phyloP scores from a whole-genome alignment of 257 asterid genomes.

The Leptodermis oblonga region DNA sequence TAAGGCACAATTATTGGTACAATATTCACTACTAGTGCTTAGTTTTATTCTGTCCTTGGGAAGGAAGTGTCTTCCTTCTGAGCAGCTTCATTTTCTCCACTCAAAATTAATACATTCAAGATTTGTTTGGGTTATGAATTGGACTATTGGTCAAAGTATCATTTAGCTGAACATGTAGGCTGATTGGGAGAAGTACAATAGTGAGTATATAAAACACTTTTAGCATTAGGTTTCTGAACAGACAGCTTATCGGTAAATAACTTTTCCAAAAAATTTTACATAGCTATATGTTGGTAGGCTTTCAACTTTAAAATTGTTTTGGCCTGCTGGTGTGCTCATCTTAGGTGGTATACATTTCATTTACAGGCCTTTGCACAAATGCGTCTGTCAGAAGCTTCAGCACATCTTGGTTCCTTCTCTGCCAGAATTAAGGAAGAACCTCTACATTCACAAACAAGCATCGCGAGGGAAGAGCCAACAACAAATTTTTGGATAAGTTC shows the following conservation, averaged over 20 bases:
- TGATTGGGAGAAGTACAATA: not conserved
- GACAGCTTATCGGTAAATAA: not conserved
- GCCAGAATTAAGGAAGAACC: constrained; percentile 86
- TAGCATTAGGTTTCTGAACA: not conserved
- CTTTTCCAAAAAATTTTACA: not conserved
- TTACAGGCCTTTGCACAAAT: constrained; percentile 92
- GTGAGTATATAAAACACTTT: not conserved
- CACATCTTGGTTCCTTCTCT: constrained; percentile 91
- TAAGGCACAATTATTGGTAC: not conserved
- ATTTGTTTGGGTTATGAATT: not conserved
- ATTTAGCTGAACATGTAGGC: not conserved
- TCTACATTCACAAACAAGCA: constrained; percentile 34
- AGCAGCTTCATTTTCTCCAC: not conserved
- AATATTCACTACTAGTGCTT: not conserved
- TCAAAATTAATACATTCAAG: not conserved
- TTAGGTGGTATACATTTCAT: not conserved
- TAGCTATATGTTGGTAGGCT: not conserved
- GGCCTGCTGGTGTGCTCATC: not conserved
- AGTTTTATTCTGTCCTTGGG: not conserved
- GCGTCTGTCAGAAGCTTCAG: constrained; percentile 95
- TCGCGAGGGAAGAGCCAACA: constrained; percentile 56
- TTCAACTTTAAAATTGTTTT: not conserved
- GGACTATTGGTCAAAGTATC: not conserved
- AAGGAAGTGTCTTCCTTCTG: not conserved
- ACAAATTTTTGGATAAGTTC: constrained; percentile 66